Evolutionary conservation across 2,329 filamentous ascomycete genomes (phyloP), one percentile per base, ranked within the genome.

Genomic region (Curvularia spicifera): DNA sequence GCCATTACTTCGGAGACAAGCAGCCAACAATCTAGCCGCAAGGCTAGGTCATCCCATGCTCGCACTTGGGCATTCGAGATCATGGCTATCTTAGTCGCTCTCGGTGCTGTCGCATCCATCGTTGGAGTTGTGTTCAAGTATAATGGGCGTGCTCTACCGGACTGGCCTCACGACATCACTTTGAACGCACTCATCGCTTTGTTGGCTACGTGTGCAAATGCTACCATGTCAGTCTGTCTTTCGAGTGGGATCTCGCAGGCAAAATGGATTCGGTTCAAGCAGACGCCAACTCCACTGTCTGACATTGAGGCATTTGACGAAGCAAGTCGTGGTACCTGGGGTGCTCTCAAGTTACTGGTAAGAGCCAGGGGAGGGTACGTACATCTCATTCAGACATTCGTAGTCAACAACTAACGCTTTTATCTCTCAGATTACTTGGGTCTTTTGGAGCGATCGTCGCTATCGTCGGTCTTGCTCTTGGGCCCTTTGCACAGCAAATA

Each of bases 311-410:
- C 35, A 13, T 63, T 63, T 26, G 60, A 60, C 44, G 60, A 63
- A 24, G 60, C 60, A 13, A 63, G 57, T 56, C 60, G 60, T 40
- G 60, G 60, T n/a, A 55, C 60, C 5, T 63, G 60, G 53, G 60
- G 60, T 15, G 45, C 51, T 24, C 40, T 55, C 29, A 63, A 58
- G 45, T 35, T 63, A 48, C 31, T 63, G 10, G n/a, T 43, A 10
- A 60, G 43, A 13, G 54, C 42, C 5, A 48, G 54, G 35, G 60
- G 57, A 53, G 60, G 60, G 57, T 63, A 60, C 4, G 53, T 56
- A 31, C 42, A 20, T 31, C 39, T 22, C 29, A 10, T 28, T 26
- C 22, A 13, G 18, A 31, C 9, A 3, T 29, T 28, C 13, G 24
- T 18, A 4, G 4, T 15, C n/a, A 13, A 44, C 39, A 24, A 24